Evolutionary conservation across 768 basidiomycete species (phyloP).

Genomic region (Phanerodontia chrysosporium): DNA sequence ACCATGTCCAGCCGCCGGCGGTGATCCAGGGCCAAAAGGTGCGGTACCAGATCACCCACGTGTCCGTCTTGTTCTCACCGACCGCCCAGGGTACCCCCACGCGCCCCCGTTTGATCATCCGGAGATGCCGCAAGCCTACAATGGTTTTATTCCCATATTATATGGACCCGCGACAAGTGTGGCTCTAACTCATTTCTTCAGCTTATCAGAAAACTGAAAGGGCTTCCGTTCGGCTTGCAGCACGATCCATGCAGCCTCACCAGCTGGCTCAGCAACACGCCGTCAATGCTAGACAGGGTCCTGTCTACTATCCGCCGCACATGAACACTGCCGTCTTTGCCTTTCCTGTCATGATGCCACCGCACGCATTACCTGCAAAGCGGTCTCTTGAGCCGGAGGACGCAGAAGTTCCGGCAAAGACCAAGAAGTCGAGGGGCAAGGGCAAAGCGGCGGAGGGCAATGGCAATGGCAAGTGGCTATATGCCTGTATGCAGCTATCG

Average conservation of each 20-base stretch:
- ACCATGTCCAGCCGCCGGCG: background rate
- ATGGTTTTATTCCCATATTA: conserved; percentile 17
- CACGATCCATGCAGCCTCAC: conserved; percentile 40
- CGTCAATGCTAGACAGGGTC: conserved; percentile 20
- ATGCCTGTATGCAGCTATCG: background rate
- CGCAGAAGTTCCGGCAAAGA: conserved; percentile 37
- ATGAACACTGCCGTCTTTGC: background rate
- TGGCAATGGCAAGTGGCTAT: conserved; percentile 25
- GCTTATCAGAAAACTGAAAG: conserved; percentile 52
- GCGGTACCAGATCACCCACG: background rate
- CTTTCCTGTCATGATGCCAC: conserved; percentile 12
- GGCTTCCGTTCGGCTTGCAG: conserved; percentile 55
- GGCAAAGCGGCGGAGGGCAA: conserved; percentile 28
- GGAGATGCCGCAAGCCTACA: conserved; percentile 10
- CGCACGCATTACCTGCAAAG: conserved; percentile 22
- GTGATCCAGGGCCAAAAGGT: background rate
- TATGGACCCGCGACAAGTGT: conserved; percentile 17
- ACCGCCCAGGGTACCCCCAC: background rate
- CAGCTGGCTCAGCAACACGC: conserved; percentile 28
- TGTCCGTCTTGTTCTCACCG: background rate
- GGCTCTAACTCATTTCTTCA: conserved; percentile 24
- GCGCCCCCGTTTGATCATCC: conserved; percentile 17
- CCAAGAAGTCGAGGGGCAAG: conserved; percentile 44
- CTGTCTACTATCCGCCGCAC: conserved; percentile 10
- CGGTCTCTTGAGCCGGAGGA: conserved; percentile 35